Evolutionary conservation across 768 basidiomycete genomes (phyloP), one percentile per base, ranked within the genome.

Genomic region (Pleurotus ostreatus): DNA sequence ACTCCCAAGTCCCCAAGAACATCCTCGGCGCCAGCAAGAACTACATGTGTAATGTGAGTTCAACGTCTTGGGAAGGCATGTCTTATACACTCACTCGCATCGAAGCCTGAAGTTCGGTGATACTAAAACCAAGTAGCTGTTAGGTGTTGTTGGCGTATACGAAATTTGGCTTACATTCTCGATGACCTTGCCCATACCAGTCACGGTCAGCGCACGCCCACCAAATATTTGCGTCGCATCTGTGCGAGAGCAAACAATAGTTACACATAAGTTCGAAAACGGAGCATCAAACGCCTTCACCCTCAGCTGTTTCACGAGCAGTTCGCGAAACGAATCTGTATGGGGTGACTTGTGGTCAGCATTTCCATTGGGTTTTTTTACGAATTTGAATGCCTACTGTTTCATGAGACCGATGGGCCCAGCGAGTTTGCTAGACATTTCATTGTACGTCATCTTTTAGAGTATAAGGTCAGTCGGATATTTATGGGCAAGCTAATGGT

Each of bases 191-290:
- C 93, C 93, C 90, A 94, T 91, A 6, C 94, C 93, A 4, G 90
- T 86, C 44, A 80, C 76, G 0, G 95, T 97, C 61, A 98, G 76
- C 22, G 86, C 91, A 16, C 95, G 82, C 15, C 95, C 95, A 52
- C 94, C 94, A 57, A 95, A 96, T 37, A 96, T 81, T 69, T 90
- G 87, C 1, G 87, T 84, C 4, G 91, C 86, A 58, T 93, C 91
- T 76, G 77, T 70, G 53, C n/a, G 45, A 5, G 34, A 49, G 51
- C 16, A 46, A 18, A 13, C 44, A 5, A 78, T 79, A 77, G 76
- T 26, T 74, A 71, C 22, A 72, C 69, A 25, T 61, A 62, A 13
- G 65, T 62, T 18, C 67, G 69, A 11, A 0, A 34, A 34, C 30
- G 1, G 7, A 3, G 30, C 0, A 2, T 8, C 40, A 46, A 39